phyloP scores from a whole-genome alignment of 164 flowering plant genomes.

The Vitis labrusca region DNA sequence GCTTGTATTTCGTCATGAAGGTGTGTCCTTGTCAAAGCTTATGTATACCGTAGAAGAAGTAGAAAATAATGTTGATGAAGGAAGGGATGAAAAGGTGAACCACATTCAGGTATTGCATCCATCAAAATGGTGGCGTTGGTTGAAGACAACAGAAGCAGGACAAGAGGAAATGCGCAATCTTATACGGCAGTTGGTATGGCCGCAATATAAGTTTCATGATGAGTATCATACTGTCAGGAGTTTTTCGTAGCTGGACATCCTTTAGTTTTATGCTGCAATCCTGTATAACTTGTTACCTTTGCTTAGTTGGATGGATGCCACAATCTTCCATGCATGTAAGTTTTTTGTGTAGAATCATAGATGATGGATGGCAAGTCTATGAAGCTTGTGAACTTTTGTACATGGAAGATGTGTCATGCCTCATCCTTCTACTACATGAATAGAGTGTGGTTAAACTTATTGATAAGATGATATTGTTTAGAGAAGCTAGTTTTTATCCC shows the following conservation, averaged over 20 bases:
- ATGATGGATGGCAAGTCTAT: no score
- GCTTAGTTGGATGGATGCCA: no score
- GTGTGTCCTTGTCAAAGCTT: slow-evolving; percentile 82
- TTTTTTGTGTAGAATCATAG: no score
- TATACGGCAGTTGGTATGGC: slow-evolving; percentile 87
- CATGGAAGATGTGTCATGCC: no score
- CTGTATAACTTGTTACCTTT: no score
- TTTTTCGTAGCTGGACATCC: background rate
- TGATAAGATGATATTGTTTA: no score
- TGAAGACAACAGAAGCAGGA: slow-evolving; percentile 88
- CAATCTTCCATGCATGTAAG: no score
- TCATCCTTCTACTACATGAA: no score
- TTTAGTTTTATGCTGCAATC: background rate
- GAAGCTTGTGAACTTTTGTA: no score
- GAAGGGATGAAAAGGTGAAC: slow-evolving; percentile 37
- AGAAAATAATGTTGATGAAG: slow-evolving; percentile 28
- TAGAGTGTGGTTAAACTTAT: no score
- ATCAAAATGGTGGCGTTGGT: slow-evolving; percentile 97
- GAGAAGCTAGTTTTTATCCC: no score
- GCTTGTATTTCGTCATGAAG: slow-evolving; percentile 95
- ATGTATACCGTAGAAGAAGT: slow-evolving; percentile 70
- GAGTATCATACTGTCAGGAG: background rate
- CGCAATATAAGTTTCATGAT: background rate
- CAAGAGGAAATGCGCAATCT: slow-evolving; percentile 81
- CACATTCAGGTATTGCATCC: slow-evolving; percentile 68